Base-by-base conservation (phyloP, 176 grass and related monocot genomes). In the Chloris gayana region DNA sequence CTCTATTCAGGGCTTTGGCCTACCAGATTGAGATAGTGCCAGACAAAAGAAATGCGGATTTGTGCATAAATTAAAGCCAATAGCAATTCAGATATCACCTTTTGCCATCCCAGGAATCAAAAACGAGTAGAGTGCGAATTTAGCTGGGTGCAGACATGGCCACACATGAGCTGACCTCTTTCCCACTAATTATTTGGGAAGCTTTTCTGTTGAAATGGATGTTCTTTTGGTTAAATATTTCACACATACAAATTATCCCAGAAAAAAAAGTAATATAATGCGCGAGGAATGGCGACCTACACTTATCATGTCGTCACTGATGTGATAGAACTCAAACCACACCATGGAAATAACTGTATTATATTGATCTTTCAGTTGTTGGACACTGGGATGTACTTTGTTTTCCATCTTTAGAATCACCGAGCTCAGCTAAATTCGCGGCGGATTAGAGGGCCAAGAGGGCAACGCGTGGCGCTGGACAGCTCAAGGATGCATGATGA, bases 21-120 rank as follows among this genome's bases (percentile, higher is more conserved):
- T 76, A 54, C 56, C 56, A 65, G 65, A 30, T 67, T 75, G 53
- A 57, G 45, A 57, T 84, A 85, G 64, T 89, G 82, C 77, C 42
- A 24, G 35, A 51, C 22, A 34, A 75, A 70, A 39, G 35, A 73
- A 69, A 30, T 46, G 4, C 2, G n/a, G 47, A 53, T 17, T 57
- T 56, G 26, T 47, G 22, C 17, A 24, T 31, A 69, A 75, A 64
- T 53, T 46, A 50, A 71, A 78, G 75, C 54, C 19, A 24, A 68
- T 58, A 17, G 72, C 35, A 68, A 75, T 72, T 38, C 3, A 17
- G 3, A n/a, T 49, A 38, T 33, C 26, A 26, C 66, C 32, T 46
- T 64, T 62, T 7, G 63, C 57, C 75, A 11, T 85, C 54, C 26
- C 70, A 89, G 82, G 82, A 89, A 89, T 85, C 82, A 71, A 33